Evolutionary conservation across 495 filamentous ascomycete genomes (phyloP).

Genomic region (Hyaloscypha variabilis): DNA sequence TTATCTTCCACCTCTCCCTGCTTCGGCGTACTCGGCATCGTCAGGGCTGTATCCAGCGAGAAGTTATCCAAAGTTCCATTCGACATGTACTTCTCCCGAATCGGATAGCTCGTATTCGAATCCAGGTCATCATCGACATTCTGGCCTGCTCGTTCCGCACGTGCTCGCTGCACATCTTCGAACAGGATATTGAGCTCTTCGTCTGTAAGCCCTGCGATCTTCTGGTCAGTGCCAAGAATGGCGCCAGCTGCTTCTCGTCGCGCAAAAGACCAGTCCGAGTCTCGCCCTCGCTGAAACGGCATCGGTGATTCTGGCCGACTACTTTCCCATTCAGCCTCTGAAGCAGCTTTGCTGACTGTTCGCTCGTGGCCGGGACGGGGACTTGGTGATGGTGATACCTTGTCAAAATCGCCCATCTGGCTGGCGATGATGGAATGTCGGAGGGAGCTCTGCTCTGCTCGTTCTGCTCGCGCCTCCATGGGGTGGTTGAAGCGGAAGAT

Average conservation of each 20-base stretch:
- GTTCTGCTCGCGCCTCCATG: constrained; percentile 89
- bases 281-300: constrained; percentile 65
- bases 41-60: constrained; percentile 91
- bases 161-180: constrained; percentile 88
- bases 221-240: constrained; percentile 89
- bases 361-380: constrained; percentile 77
- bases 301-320: constrained; percentile 80
- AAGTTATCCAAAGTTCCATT: constrained; percentile 96
- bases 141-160: constrained; percentile 69
- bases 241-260: constrained; percentile 89
- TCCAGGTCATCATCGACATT: constrained; percentile 89
- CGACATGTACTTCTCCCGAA: constrained; percentile 95
- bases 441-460: constrained; percentile 85
- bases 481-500: constrained; percentile 99
- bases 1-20: constrained; percentile 73
- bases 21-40: constrained; percentile 89
- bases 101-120: constrained; percentile 82
- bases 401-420: constrained; percentile 62
- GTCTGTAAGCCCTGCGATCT: constrained; percentile 84
- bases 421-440: constrained; percentile 86
- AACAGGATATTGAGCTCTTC: constrained; percentile 95
- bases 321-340: constrained; percentile 59
- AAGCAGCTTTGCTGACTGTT: constrained; percentile 71
- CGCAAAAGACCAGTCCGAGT: constrained; percentile 96
- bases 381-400: constrained; percentile 52